phyloP scores from a whole-genome alignment of 2,329 filamentous ascomycete species.

The Colletotrichum sidae region DNA sequence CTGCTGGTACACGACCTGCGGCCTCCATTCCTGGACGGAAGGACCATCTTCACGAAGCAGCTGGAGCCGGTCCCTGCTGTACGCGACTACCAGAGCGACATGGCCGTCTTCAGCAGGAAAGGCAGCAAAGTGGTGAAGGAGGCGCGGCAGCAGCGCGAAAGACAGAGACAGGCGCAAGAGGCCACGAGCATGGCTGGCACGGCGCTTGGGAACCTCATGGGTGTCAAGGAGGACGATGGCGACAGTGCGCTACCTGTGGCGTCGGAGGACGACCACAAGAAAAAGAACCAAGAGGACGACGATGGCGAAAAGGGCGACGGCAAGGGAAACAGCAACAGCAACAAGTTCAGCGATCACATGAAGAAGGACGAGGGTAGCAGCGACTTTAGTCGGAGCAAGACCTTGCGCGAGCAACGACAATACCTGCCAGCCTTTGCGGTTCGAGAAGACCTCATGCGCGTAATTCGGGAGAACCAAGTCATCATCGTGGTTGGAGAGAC shows the following conservation, averaged over 20 bases:
- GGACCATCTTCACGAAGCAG: slow-evolving; percentile 97
- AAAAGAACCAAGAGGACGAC: slow-evolving; percentile 53
- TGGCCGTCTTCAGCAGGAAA: slow-evolving; percentile 97
- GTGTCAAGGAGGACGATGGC: slow-evolving; percentile 90
- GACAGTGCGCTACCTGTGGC: slow-evolving; percentile 87
- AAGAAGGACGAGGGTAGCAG: slow-evolving; percentile 88
- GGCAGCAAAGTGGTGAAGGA: slow-evolving; percentile 95
- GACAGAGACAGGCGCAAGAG: slow-evolving; percentile 93
- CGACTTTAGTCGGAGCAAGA: slow-evolving; percentile 93
- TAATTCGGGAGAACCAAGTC: slow-evolving; percentile 97
- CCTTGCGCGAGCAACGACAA: slow-evolving; percentile 89
- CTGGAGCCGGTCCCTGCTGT: slow-evolving; percentile 94
- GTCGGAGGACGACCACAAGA: slow-evolving; percentile 74
- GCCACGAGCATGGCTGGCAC: slow-evolving; percentile 95
- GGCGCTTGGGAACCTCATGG: slow-evolving; percentile 93
- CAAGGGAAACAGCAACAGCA: slow-evolving; percentile 47
- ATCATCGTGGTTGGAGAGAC: slow-evolving; percentile 97
- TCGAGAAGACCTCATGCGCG: slow-evolving; percentile 88
- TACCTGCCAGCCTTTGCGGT: slow-evolving; percentile 96
- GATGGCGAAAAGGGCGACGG: slow-evolving; percentile 61
- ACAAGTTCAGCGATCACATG: slow-evolving; percentile 91
- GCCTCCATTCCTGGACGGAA: slow-evolving; percentile 93
- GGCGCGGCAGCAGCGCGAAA: slow-evolving; percentile 88
- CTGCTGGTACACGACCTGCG: slow-evolving; percentile 92
- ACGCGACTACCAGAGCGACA: slow-evolving; percentile 93